phyloP scores from a whole-genome alignment of 352 stramenopile genomes.

The Thalassiosira hispida region DNA sequence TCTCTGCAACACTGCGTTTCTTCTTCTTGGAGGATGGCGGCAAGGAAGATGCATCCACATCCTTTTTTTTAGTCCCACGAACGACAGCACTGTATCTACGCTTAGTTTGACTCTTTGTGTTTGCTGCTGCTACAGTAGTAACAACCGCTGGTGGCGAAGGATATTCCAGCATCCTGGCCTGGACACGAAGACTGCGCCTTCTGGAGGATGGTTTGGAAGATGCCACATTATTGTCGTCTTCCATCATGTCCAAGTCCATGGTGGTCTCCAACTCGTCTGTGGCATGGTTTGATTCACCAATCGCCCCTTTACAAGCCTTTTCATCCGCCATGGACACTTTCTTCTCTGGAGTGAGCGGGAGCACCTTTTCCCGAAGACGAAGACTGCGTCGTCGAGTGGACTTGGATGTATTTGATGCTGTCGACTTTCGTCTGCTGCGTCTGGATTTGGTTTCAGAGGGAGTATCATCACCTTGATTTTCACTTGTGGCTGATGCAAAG shows the following conservation, averaged over 20 bases:
- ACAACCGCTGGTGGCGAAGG: not conserved
- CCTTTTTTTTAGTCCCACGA: not conserved
- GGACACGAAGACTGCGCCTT: conserved; percentile 30
- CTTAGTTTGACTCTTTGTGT: not conserved
- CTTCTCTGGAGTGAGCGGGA: not conserved
- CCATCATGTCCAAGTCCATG: not conserved
- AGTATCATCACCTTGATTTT: not conserved
- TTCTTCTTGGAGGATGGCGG: too few relatives aligned
- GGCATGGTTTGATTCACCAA: not conserved
- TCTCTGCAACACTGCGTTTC: too few relatives aligned
- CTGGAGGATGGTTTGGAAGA: not conserved
- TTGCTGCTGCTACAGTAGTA: not conserved
- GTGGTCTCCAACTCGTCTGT: not conserved
- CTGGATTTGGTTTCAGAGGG: not conserved
- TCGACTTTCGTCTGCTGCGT: not conserved
- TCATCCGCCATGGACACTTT: not conserved
- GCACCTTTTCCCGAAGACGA: not conserved
- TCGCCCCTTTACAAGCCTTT: not conserved
- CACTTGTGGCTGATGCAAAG: not conserved
- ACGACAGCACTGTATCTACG: conserved; percentile 1
- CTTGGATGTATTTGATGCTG: not conserved
- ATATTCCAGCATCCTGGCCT: not conserved
- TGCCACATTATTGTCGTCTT: not conserved
- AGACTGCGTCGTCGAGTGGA: conserved; percentile 2
- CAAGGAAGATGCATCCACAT: too few relatives aligned